A percentile compares a stretch with the other conserved stretches of the same genome.
Conservation (phyloP, 352 stramenopile species). For the Hyaloperonospora brassicae region DNA sequence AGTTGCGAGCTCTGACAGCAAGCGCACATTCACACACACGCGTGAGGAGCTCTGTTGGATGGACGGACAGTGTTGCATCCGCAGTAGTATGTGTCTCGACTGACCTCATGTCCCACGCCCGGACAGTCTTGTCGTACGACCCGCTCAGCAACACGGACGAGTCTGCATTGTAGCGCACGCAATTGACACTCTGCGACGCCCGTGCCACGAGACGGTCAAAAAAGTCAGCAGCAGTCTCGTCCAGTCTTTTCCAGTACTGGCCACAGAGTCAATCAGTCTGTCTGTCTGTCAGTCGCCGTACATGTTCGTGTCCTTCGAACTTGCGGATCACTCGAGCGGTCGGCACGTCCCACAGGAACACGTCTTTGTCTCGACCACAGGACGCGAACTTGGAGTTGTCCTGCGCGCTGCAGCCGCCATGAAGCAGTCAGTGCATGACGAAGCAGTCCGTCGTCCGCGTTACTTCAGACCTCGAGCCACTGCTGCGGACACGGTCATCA, state of each 20-base stretch:
- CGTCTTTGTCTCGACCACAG: conserved; percentile 75
- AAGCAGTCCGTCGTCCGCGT: too few species aligned
- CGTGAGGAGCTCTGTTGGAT: too few species aligned
- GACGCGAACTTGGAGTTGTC: conserved; percentile 86
- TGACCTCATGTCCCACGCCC: conserved; percentile 68
- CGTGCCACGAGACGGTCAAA: neutral
- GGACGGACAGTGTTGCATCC: too few species aligned
- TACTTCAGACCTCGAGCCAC: neutral
- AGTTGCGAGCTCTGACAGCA: conserved; percentile 48
- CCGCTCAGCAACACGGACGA: conserved; percentile 73
- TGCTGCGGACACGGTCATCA: neutral
- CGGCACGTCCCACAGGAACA: conserved; percentile 86
- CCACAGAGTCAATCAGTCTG: neutral
- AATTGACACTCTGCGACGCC: conserved; percentile 66
- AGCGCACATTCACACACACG: neutral
- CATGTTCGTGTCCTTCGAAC: conserved; percentile 80
- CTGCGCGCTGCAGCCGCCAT: conserved; percentile 34
- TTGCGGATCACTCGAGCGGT: conserved; percentile 83
- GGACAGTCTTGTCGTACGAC: conserved; percentile 85
- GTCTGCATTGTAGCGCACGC: conserved; percentile 73
- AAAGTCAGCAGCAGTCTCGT: neutral
- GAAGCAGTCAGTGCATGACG: too few species aligned
- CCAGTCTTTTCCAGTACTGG: neutral
- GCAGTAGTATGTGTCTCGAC: too few species aligned
- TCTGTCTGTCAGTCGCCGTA: conserved; percentile 8